phyloP scores from a whole-genome alignment of 2,329 filamentous ascomycete genomes.

The Xylaria sp. region DNA sequence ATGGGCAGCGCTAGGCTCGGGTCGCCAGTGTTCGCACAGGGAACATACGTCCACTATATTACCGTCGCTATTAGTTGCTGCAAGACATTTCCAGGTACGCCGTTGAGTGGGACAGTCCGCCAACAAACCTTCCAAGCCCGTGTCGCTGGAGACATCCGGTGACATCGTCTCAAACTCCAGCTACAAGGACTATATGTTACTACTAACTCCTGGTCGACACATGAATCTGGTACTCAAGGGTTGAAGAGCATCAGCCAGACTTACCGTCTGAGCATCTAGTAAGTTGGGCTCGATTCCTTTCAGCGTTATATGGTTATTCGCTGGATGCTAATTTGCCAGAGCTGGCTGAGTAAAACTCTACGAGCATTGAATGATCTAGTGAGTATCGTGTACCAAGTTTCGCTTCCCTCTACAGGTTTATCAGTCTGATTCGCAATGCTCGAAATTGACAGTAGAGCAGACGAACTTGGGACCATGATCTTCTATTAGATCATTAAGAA shows the following conservation, averaged over 20 bases:
- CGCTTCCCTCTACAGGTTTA: not conserved
- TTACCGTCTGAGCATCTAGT: no score
- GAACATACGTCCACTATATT: conserved; percentile 18
- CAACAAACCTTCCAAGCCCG: not conserved
- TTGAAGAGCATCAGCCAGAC: not conserved
- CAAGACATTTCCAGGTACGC: not conserved
- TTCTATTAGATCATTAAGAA: not conserved
- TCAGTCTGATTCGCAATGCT: not conserved
- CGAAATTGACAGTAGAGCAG: not conserved
- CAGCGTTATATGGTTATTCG: no score
- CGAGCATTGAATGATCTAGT: not conserved
- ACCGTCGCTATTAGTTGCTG: not conserved
- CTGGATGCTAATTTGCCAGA: no score
- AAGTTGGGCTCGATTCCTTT: no score
- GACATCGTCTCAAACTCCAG: not conserved
- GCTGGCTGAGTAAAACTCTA: not conserved
- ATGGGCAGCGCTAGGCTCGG: conserved; percentile 31
- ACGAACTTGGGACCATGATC: not conserved
- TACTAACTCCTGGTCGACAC: not conserved
- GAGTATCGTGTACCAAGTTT: no score
- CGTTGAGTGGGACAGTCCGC: not conserved
- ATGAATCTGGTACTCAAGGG: not conserved
- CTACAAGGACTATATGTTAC: not conserved
- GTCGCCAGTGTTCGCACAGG: conserved; percentile 24
- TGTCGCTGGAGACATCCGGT: not conserved